Evolutionary conservation across 495 filamentous ascomycete genomes (phyloP).

Genomic region (Platismatia glauca): DNA sequence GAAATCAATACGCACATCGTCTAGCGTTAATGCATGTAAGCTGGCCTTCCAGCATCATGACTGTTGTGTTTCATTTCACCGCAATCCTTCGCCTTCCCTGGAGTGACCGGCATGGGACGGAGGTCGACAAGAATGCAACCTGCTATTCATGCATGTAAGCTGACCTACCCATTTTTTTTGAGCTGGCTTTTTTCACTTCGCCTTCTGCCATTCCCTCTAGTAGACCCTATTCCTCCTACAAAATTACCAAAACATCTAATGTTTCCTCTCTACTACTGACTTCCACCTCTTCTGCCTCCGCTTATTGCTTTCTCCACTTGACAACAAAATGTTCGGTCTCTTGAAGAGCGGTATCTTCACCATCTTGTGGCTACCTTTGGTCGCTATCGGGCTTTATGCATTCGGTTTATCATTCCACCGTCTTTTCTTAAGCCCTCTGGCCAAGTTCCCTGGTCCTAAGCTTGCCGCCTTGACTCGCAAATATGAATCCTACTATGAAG

Average conservation of each 20-base stretch:
- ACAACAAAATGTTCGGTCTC: constrained; percentile 9
- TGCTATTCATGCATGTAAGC: neutral
- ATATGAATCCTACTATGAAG: constrained; percentile 47
- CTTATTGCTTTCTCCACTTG: neutral
- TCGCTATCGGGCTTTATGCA: constrained; percentile 11
- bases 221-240: neutral
- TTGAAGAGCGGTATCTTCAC: neutral
- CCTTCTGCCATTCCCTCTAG: neutral
- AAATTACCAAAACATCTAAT: neutral
- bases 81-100: neutral
- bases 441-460: constrained; percentile 41
- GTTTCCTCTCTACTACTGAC: neutral
- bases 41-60: neutral
- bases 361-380: constrained; percentile 7
- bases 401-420: constrained; percentile 22
- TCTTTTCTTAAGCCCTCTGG: constrained; percentile 37
- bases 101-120: too few species aligned
- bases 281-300: neutral
- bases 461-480: constrained; percentile 41
- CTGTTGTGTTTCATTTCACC: neutral
- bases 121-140: neutral
- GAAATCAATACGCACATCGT: neutral
- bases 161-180: neutral
- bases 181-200: neutral
- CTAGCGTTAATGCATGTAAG: constrained; percentile 8